Conservation (phyloP, 1,284 basidiomycete species). For the Cerrena zonata region DNA sequence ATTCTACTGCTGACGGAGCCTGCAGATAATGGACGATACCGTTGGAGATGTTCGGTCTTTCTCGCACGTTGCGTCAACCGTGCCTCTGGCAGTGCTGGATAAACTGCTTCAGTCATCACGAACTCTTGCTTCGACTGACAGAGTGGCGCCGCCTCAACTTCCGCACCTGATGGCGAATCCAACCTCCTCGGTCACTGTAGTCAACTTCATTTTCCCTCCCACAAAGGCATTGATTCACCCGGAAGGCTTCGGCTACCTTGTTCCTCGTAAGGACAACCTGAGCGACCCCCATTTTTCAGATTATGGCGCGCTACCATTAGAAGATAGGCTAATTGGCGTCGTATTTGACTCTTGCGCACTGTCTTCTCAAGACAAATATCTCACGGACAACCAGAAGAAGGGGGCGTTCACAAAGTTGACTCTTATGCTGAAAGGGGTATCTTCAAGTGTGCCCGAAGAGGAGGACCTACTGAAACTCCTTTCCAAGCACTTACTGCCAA, state of each 20-base stretch:
- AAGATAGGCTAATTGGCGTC: conserved; percentile 60
- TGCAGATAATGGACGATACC: conserved; percentile 31
- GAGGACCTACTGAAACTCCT: conserved; percentile 48
- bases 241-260: conserved; percentile 88
- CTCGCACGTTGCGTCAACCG: conserved; percentile 60
- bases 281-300: conserved; percentile 29
- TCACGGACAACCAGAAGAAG: conserved; percentile 17
- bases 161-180: conserved; percentile 52
- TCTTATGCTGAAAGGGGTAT: conserved; percentile 87
- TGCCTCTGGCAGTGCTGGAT: conserved; percentile 68
- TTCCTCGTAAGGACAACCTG: conserved; percentile 65
- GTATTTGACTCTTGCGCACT: conserved; percentile 81
- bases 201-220: conserved; percentile 69
- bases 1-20: too few species aligned
- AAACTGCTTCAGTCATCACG: conserved; percentile 38
- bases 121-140: conserved; percentile 13
- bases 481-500: conserved; percentile 25
- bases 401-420: conserved; percentile 66
- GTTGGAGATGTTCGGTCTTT: conserved; percentile 36
- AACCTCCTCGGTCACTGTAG: conserved; percentile 60
- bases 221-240: conserved; percentile 58
- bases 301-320: conserved; percentile 5
- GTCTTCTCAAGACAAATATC: conserved; percentile 56
- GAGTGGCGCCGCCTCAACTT: conserved; percentile 18
- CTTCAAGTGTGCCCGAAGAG: conserved; percentile 27